phyloP scores from a whole-genome alignment of 2,329 filamentous ascomycete genomes.

The Myriangium duriaei region DNA sequence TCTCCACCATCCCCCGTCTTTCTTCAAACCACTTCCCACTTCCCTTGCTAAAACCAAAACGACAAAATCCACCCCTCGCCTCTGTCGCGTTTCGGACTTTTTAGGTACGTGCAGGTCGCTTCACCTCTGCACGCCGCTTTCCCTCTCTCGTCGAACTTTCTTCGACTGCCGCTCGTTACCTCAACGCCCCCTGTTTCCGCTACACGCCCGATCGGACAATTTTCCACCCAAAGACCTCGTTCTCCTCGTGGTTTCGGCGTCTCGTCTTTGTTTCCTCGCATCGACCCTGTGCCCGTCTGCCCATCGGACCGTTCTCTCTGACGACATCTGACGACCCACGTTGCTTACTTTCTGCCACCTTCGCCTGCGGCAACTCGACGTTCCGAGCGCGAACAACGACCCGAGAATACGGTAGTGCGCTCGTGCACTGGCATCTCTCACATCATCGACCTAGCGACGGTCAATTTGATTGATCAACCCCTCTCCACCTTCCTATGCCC shows the following conservation, averaged over 20 bases:
- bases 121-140: neutral
- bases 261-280: neutral
- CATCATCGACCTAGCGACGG: too few species aligned
- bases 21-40: neutral
- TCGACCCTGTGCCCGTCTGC: neutral
- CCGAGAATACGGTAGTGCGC: too few species aligned
- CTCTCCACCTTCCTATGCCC: constrained; percentile 42
- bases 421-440: too few species aligned
- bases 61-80: constrained; percentile 1
- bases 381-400: neutral
- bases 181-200: neutral
- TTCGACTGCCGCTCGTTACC: constrained; percentile 10
- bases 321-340: neutral
- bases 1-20: neutral
- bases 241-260: neutral
- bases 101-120: neutral
- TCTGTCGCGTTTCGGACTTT: neutral
- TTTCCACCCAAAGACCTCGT: neutral
- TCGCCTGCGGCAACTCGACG: neutral
- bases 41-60: constrained; percentile 3
- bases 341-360: neutral
- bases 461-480: neutral
- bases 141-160: constrained; percentile 7
- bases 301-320: neutral
- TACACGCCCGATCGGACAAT: neutral